These are phyloP conservation scores for Trametes versicolor DNA, from an alignment of 1,284 basidiomycete species.

Conservation along the genomic window DNA sequence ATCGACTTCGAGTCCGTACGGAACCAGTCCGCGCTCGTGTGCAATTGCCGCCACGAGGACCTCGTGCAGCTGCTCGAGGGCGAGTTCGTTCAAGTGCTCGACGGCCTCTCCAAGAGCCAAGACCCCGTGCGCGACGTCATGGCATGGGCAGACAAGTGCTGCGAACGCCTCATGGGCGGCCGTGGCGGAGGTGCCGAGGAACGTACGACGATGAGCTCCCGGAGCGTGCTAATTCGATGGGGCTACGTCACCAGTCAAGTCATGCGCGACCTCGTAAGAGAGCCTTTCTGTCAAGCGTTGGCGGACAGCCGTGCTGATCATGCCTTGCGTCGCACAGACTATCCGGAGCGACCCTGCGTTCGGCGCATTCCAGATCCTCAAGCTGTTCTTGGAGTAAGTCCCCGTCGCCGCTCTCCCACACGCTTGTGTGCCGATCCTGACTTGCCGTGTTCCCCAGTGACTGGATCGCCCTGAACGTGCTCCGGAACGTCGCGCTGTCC, in stretches of 20 bases:
- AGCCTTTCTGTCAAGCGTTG: conserved; percentile 20
- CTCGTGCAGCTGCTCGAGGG: conserved; percentile 84
- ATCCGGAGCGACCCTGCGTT: conserved; percentile 91
- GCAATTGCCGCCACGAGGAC: conserved; percentile 91
- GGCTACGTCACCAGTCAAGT: conserved; percentile 92
- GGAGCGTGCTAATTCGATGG: conserved; percentile 88
- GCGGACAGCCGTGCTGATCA: conserved; percentile 26
- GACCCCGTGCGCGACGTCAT: conserved; percentile 90
- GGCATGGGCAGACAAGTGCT: conserved; percentile 90
- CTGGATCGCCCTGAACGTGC: conserved; percentile 89
- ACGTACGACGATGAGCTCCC: conserved; percentile 82
- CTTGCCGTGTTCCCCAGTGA: conserved; percentile 59
- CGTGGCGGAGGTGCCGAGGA: conserved; percentile 69
- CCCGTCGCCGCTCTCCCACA: conserved; percentile 15
- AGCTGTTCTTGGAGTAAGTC: conserved; percentile 87
- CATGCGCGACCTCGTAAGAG: conserved; percentile 83
- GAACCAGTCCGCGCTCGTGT: conserved; percentile 90
- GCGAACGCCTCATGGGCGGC: conserved; percentile 81
- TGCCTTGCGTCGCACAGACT: conserved; percentile 58
- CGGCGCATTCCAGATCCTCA: conserved; percentile 90
- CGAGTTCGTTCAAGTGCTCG: conserved; percentile 83
- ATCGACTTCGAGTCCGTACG: conserved; percentile 90
- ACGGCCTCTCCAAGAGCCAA: conserved; percentile 71
- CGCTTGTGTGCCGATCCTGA: conserved; percentile 34
- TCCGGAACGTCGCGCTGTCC: conserved; percentile 85